A percentile compares a stretch with the other conserved stretches of the same genome.
phyloP scores from a whole-genome alignment of 768 basidiomycete genomes.

The Termitomyces sp. region DNA sequence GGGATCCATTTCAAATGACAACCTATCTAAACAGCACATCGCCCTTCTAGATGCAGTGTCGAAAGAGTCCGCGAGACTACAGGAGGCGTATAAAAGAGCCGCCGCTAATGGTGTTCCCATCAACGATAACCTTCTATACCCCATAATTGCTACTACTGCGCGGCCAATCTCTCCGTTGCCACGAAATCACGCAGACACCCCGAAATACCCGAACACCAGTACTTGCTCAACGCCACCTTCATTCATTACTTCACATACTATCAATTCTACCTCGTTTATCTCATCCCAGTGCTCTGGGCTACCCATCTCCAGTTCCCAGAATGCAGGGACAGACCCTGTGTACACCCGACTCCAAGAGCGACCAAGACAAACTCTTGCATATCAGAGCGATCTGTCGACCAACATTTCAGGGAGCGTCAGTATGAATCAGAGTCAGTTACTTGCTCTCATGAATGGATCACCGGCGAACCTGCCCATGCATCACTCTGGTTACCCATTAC shows the following conservation, averaged over 20 bases:
- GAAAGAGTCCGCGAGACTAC: constrained; percentile 67
- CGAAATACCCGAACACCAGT: constrained; percentile 7
- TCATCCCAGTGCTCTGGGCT: background rate
- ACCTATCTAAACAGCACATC: constrained; percentile 65
- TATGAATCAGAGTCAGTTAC: constrained; percentile 50
- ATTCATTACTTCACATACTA: background rate
- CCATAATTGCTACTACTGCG: constrained; percentile 4
- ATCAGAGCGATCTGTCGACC: constrained; percentile 30
- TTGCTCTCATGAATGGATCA: constrained; percentile 38
- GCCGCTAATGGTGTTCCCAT: constrained; percentile 10
- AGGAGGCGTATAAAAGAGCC: constrained; percentile 25
- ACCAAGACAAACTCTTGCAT: constrained; percentile 44
- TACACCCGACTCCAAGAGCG: constrained; percentile 39
- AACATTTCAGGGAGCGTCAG: constrained; percentile 33
- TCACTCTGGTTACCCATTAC: background rate
- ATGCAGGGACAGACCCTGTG: constrained; percentile 4
- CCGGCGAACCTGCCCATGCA: background rate
- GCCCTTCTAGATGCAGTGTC: constrained; percentile 71
- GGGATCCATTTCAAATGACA: constrained; percentile 40
- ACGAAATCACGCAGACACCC: background rate
- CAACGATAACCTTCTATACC: constrained; percentile 9
- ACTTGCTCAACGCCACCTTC: constrained; percentile 17
- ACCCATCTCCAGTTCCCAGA: background rate
- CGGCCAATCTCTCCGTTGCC: background rate
- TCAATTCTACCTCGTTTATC: background rate